Conservation (phyloP, 768 basidiomycete species). For the Leccinellum rugosiceps region DNA sequence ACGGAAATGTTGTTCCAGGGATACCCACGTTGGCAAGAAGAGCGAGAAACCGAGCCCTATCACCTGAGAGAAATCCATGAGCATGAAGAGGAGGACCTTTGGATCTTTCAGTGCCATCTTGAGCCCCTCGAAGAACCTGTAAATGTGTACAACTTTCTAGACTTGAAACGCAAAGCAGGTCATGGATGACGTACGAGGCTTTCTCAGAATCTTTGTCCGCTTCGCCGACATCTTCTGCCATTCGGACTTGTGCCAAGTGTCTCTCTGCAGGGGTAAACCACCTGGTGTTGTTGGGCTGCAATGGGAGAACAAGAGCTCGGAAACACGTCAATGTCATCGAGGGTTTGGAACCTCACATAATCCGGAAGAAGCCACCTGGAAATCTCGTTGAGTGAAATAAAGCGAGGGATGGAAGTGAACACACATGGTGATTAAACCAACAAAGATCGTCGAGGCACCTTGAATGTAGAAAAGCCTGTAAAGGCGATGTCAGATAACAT, state of each 20-base stretch:
- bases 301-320: neutral
- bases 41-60: neutral
- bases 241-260: neutral
- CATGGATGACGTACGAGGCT: neutral
- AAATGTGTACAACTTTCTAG: neutral
- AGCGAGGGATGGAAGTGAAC: no score
- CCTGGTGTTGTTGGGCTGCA: neutral
- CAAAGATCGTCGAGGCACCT: no score
- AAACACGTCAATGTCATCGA: neutral
- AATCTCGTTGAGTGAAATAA: no score
- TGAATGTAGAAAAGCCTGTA: no score
- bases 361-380: neutral
- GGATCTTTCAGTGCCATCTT: neutral
- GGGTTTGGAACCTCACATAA: neutral
- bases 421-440: no score
- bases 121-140: neutral
- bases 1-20: neutral
- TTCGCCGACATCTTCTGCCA: neutral
- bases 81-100: neutral
- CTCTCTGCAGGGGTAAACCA: neutral
- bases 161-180: neutral
- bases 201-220: neutral
- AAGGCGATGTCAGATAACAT: no score
- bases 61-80: neutral
- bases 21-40: neutral